These are phyloP conservation scores for Eucalyptus cloeziana DNA, from an alignment of 345 rosid genomes.

Conservation along the genomic window DNA sequence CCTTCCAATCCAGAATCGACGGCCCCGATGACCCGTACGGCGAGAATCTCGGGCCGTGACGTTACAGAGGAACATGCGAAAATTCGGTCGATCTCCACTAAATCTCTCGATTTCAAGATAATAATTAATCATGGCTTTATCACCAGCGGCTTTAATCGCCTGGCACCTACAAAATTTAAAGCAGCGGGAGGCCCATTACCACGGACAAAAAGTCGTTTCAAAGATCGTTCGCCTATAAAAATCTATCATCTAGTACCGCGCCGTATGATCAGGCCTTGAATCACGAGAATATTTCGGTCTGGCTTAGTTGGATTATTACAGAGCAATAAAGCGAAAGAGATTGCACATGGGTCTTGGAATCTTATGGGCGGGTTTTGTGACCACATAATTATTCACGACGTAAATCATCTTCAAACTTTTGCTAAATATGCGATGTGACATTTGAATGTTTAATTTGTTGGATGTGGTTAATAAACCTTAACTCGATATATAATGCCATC, in stretches of 20 bases:
- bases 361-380: neutral
- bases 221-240: neutral
- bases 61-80: neutral
- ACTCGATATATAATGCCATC: too few species aligned
- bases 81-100: neutral
- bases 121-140: neutral
- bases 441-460: rapidly evolving
- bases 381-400: neutral
- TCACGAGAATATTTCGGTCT: neutral
- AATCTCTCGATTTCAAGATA: neutral
- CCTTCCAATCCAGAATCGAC: neutral
- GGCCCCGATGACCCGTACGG: neutral
- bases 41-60: neutral
- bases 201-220: neutral
- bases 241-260: rapidly evolving
- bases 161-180: neutral
- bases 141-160: neutral
- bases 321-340: neutral
- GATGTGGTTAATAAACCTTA: too few species aligned
- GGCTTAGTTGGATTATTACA: rapidly evolving
- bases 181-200: neutral
- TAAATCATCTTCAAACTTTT: too few species aligned
- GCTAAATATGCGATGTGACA: rapidly evolving
- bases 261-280: neutral
- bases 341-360: neutral